Base-by-base conservation (phyloP, 768 basidiomycete species). In the Fomitopsis pulvina region DNA sequence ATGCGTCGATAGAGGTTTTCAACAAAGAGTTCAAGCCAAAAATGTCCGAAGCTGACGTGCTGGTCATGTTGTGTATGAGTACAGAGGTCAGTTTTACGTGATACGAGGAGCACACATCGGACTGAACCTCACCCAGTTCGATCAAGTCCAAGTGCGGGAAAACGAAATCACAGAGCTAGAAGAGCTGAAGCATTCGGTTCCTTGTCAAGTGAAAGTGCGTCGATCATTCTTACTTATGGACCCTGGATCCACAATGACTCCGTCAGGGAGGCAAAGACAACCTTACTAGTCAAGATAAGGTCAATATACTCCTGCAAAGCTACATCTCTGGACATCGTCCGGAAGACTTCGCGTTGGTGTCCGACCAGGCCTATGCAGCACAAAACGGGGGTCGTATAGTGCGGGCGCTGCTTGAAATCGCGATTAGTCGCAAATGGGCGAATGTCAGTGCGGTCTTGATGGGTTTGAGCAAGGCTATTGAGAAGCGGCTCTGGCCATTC, bases 381-480 rank as follows among this genome's bases (percentile, higher is more conserved):
- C 94, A 97, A 63, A 99, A 98, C 60, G 89, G 85, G 14, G 93
- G 87, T 16, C 87, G 96, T 52, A 98, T 99, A 56, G 76, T 91
- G 47, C 83, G 96, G n/a, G 91, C 93, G 38, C 73, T 99, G 1
- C 78, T 97, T 14, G 96, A 99, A 63, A 95, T 98, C 26, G 92
- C 89, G 0, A 79, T 98, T 59, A 92, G 91, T 64, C 80, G 79
- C 54, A 92, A 93, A 65, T 97, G 89, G 90, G 93, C 94, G 2
- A 81, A 75, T 56, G 84, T 83, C 34, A 80, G 87, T 10, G 73
- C 77, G 2, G 85, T 87, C 10, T 77, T 98, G 21, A 83, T 93
- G 76, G 83, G 84, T 2, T 78, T 99, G 68, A 91, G 92, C 72
- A 98, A 98, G 65, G 89, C 92, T 2, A 78, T 95, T 47, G 91